A percentile compares a stretch with the other conserved stretches of the same genome.
phyloP scores from a whole-genome alignment of 257 asterid genomes.

The Solanum clarkiae region DNA sequence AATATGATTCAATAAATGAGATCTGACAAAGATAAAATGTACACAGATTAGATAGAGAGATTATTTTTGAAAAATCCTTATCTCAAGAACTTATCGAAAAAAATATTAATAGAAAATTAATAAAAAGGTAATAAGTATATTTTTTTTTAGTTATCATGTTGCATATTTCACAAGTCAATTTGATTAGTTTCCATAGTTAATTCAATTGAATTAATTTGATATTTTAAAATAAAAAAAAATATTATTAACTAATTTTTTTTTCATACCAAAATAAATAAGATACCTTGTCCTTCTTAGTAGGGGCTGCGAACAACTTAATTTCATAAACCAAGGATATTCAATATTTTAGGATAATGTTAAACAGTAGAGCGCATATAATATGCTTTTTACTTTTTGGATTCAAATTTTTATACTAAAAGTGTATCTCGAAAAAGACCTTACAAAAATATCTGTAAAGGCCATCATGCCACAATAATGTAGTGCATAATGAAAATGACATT shows the following conservation, averaged over 20 bases:
- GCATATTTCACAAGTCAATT: too few species aligned
- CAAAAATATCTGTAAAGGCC: background rate
- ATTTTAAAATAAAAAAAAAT: too few species aligned
- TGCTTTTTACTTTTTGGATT: background rate
- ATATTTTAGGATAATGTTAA: background rate
- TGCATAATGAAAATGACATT: background rate
- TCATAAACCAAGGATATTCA: background rate
- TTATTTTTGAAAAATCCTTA: accelerated
- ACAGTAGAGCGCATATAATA: background rate
- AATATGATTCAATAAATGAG: accelerated
- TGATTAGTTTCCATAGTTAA: too few species aligned
- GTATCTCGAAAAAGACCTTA: background rate
- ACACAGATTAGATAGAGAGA: too few species aligned
- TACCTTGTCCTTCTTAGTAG: background rate
- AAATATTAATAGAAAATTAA: too few species aligned
- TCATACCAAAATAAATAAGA: too few species aligned
- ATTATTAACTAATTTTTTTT: too few species aligned
- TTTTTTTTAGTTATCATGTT: too few species aligned
- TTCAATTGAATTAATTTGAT: too few species aligned
- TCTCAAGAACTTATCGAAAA: too few species aligned
- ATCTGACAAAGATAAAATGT: too few species aligned
- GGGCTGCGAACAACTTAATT: background rate
- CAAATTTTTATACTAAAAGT: background rate
- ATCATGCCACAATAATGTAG: background rate
- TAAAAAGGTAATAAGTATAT: too few species aligned